Evolutionary conservation across 108 stramenopile genomes (phyloP), one percentile per base, ranked within the genome.

Genomic region (Fragilaria radians): DNA sequence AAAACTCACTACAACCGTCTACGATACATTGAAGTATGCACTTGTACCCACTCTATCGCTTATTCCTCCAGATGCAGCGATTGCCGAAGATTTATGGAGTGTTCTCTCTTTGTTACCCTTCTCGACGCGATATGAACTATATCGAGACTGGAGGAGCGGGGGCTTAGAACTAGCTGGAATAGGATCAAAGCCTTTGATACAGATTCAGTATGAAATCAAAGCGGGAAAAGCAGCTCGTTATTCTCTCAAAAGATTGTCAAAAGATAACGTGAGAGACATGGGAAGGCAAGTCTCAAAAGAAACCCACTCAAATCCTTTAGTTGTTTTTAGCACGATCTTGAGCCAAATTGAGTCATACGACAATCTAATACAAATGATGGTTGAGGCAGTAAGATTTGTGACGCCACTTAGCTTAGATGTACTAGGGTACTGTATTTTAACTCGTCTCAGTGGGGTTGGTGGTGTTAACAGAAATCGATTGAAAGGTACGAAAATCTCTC

Each of bases 301-400:
- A 1, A 76, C 91, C n/a, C 91, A 95, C 61, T 75, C 62, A 47
- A 88, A 85, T 64, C 94, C 96, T n/a, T 57, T 93, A 26, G 89
- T 94, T 5, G 86, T 93, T 31, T 92, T 87, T 47, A 67, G 72
- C 3, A 77, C 79, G 14, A 89, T 97, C 53, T 71, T 97, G 54
- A 68, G 71, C 62, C 90, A 94, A 62, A 93, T 97, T 57, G 94
- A 97, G 63, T 82, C 88, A 63, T 97, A 95, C 71, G 96, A 93
- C 67, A 97, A 97, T 57, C 60, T 97, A 63, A 95, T 95, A 29
- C 67, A 80, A 48, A 85, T 90, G 51, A 88, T 95, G 85, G 93
- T 97, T 0, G 95, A 97, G 46, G 74, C 93, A 25, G 77, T 95
- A 48, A 70, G 77, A 14, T 86, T 71, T 59, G 77, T 85, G 14